Conservation (phyloP, 2,329 filamentous ascomycete species). For the Aspergillus hortae region DNA sequence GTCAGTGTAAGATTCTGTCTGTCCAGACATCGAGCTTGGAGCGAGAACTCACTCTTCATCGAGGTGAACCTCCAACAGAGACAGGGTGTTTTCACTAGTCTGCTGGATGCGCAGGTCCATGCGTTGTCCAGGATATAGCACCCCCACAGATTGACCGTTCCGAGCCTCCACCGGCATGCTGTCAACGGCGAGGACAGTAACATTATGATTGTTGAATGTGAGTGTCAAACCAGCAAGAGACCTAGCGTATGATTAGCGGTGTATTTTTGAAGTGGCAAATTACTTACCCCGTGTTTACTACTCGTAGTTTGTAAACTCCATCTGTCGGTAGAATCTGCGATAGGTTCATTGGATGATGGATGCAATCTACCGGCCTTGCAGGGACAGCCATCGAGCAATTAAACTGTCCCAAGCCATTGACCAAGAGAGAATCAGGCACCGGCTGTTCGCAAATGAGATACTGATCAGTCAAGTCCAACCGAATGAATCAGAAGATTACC, state of each 20-base stretch:
- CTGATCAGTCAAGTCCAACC: not conserved
- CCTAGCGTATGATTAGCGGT: conserved; percentile 7
- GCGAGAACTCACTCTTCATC: conserved; percentile 33
- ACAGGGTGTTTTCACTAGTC: conserved; percentile 8
- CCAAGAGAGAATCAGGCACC: conserved; percentile 46
- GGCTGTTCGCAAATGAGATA: conserved; percentile 30
- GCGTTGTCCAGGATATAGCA: conserved; percentile 44
- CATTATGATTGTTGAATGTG: conserved; percentile 23
- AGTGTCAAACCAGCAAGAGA: conserved; percentile 41
- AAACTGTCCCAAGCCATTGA: conserved; percentile 47
- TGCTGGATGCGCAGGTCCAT: conserved; percentile 38
- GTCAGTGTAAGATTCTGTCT: not conserved
- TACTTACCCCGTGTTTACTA: conserved; percentile 44
- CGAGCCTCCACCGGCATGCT: conserved; percentile 31
- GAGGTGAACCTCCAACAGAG: conserved; percentile 29
- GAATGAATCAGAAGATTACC: conserved; percentile 16
- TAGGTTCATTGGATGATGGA: conserved; percentile 18
- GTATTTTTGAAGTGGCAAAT: not conserved
- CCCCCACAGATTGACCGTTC: conserved; percentile 30
- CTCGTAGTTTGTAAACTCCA: conserved; percentile 33
- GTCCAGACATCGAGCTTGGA: not conserved
- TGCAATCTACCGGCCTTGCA: conserved; percentile 45
- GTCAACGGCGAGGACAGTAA: conserved; percentile 41
- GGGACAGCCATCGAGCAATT: conserved; percentile 46
- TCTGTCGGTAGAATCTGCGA: conserved; percentile 25